These are phyloP conservation scores for Ganoderma lingzhi DNA, from an alignment of 1,284 basidiomycete genomes.

Conservation along the genomic window DNA sequence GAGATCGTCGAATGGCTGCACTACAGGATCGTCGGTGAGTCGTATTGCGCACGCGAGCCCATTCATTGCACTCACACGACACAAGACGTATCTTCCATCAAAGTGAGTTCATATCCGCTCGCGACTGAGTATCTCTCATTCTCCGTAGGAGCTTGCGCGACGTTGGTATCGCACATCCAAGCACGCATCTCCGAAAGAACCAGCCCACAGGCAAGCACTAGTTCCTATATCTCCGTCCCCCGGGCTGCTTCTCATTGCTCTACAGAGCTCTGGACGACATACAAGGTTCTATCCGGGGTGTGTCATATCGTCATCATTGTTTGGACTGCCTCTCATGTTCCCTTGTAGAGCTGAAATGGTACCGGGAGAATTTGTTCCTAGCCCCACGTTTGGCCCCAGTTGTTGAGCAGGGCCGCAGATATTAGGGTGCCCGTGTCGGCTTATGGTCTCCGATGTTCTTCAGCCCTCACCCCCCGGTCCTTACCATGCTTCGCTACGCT, in stretches of 20 bases:
- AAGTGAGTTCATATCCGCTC: constrained; percentile 50
- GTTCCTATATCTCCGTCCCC: constrained; percentile 19
- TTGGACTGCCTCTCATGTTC: neutral
- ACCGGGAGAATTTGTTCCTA: constrained; percentile 36
- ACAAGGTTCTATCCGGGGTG: constrained; percentile 75
- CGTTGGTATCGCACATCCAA: constrained; percentile 69
- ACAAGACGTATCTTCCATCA: constrained; percentile 82
- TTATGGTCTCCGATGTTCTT: too few relatives aligned
- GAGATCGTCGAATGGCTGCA: constrained; percentile 78
- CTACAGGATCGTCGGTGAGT: constrained; percentile 57
- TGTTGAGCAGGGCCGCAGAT: constrained; percentile 26
- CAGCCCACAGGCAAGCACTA: constrained; percentile 55
- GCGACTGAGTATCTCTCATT: neutral
- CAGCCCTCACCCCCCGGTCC: too few relatives aligned
- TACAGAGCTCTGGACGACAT: constrained; percentile 83
- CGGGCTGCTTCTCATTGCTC: neutral
- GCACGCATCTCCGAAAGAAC: constrained; percentile 45
- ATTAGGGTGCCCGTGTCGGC: too few relatives aligned
- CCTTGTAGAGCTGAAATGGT: constrained; percentile 35
- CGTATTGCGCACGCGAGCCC: constrained; percentile 9
- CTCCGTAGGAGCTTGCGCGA: constrained; percentile 68
- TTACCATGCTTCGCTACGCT: too few relatives aligned
- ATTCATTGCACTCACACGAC: neutral
- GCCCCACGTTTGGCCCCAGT: constrained; percentile 23
- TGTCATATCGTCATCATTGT: constrained; percentile 11